Conservation (phyloP, 179 eudicot genomes). For the Spinacia oleracea region DNA sequence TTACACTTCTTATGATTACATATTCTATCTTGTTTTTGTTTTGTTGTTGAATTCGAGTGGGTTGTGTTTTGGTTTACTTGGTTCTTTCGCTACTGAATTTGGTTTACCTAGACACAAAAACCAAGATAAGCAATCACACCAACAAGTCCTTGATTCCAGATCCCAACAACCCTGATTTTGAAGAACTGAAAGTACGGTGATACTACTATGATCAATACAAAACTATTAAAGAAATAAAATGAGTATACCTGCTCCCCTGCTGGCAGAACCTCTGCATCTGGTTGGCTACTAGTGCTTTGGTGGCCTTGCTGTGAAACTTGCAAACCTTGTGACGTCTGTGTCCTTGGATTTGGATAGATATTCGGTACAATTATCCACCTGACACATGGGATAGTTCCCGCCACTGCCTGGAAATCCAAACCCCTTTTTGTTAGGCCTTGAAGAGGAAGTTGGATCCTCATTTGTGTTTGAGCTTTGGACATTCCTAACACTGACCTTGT, state of each 20-base stretch:
- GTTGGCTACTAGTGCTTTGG: conserved; percentile 54
- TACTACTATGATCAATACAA: too few species aligned
- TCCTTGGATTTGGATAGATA: conserved; percentile 70
- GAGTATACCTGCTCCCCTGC: conserved; percentile 76
- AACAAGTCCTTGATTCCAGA: neutral
- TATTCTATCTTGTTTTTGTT: too few species aligned
- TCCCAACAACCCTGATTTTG: too few species aligned
- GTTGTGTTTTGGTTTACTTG: too few species aligned
- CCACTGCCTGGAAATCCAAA: conserved; percentile 75
- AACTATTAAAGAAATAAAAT: conserved; percentile 31
- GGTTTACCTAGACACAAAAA: conserved; percentile 48
- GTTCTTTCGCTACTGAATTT: too few species aligned
- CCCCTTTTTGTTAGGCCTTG: conserved; percentile 70
- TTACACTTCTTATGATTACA: too few species aligned
- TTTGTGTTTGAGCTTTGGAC: conserved; percentile 23
- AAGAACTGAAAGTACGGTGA: neutral
- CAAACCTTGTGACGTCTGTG: conserved; percentile 89
- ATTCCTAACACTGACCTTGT: too few species aligned
- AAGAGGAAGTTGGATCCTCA: conserved; percentile 44
- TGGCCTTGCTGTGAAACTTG: conserved; percentile 70
- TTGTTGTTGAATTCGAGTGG: too few species aligned
- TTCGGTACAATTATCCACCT: conserved; percentile 66
- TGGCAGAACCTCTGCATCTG: conserved; percentile 81
- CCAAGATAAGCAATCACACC: conserved; percentile 12
- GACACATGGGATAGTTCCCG: conserved; percentile 60